A percentile compares a stretch with the other conserved stretches of the same genome.
These are phyloP conservation scores for Brettanomyces naardenensis DNA, from an alignment of 805 yeast species.

Conservation along the genomic window DNA sequence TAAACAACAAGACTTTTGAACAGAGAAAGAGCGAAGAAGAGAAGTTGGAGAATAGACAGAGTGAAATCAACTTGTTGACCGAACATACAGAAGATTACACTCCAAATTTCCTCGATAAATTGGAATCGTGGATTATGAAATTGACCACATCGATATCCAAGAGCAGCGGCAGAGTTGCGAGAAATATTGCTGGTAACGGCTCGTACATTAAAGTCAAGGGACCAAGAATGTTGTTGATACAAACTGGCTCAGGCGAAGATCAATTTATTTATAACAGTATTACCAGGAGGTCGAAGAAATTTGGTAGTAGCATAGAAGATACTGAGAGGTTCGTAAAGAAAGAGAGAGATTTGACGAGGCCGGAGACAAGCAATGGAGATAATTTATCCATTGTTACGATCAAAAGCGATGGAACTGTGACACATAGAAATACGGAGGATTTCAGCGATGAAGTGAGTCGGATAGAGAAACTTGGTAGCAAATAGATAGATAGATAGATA, in stretches of 20 bases:
- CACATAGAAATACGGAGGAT: conserved; percentile 36
- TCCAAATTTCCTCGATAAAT: not conserved
- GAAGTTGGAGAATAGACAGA: not conserved
- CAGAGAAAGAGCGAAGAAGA: not conserved
- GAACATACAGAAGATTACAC: not conserved
- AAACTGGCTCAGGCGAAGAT: conserved; percentile 32
- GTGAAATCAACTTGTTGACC: not conserved
- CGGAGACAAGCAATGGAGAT: conserved; percentile 29
- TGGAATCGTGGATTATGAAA: conserved; percentile 3
- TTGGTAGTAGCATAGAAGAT: conserved; percentile 6
- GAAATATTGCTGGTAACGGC: conserved; percentile 27
- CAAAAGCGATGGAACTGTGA: conserved; percentile 29
- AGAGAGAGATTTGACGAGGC: conserved; percentile 13
- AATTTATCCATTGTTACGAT: conserved; percentile 41
- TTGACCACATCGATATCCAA: conserved; percentile 1
- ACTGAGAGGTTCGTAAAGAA: conserved; percentile 18
- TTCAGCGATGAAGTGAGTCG: conserved; percentile 30
- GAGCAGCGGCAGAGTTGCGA: conserved; percentile 5
- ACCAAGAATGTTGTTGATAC: conserved; percentile 43
- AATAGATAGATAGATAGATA: too few relatives aligned
- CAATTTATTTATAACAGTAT: conserved; percentile 10
- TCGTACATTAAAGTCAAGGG: conserved; percentile 45
- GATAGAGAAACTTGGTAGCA: too few relatives aligned
- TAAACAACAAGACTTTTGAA: conserved; percentile 6
- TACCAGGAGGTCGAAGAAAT: not conserved